Percentiles rank a stretch among this genome's conserved stretches.
Evolutionary conservation across 2,329 filamentous ascomycete genomes (phyloP).

Genomic region (Bisporella sp.): DNA sequence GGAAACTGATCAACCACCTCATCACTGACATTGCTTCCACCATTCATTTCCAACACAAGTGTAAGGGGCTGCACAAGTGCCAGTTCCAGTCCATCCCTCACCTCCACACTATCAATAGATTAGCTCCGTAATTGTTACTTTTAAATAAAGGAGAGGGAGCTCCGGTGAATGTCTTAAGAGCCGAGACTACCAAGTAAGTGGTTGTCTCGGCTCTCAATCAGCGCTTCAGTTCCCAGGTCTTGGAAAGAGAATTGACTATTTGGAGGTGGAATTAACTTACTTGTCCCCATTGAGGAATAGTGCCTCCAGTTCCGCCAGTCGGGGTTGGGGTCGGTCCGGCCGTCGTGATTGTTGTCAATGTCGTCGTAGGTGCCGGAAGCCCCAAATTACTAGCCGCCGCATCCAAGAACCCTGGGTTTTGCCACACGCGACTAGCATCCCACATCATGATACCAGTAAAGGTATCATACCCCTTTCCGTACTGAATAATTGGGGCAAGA

Average conservation of each 20-base stretch:
- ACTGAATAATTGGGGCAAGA: conserved; percentile 44
- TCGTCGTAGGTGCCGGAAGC: conserved; percentile 1
- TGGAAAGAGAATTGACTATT: background rate
- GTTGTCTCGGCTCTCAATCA: no score
- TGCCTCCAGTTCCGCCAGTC: conserved; percentile 9
- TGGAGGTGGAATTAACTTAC: background rate
- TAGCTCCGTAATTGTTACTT: background rate
- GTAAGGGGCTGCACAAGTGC: conserved; percentile 10
- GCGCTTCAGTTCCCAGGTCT: background rate
- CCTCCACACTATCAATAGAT: conserved; percentile 13
- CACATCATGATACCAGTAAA: conserved; percentile 66
- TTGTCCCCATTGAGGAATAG: conserved; percentile 6
- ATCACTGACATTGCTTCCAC: conserved; percentile 17
- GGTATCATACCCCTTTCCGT: conserved; percentile 45
- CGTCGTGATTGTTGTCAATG: conserved; percentile 15
- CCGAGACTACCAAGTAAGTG: no score
- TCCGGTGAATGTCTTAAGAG: background rate
- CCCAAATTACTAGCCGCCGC: conserved; percentile 9
- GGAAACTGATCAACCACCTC: no score
- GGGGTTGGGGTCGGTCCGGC: background rate
- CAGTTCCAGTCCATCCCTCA: conserved; percentile 14
- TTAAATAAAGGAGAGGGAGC: background rate
- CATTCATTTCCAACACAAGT: conserved; percentile 12
- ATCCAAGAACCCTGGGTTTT: conserved; percentile 48
- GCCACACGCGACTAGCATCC: conserved; percentile 56